phyloP scores from a whole-genome alignment of 495 filamentous ascomycete species.

The Penicillium soppii region DNA sequence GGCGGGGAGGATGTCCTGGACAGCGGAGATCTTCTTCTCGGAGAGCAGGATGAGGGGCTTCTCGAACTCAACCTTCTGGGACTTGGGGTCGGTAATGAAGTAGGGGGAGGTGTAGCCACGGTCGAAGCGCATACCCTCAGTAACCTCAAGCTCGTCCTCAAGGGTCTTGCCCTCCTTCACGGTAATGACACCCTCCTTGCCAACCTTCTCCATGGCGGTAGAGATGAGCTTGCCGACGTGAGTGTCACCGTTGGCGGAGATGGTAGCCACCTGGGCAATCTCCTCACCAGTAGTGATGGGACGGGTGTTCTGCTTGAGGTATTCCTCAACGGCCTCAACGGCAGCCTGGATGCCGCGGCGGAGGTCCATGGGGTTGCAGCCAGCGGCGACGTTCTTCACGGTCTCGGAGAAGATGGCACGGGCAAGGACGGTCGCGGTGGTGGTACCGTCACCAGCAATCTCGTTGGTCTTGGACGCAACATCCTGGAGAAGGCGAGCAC shows the following conservation, averaged over 20 bases:
- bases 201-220: slow-evolving; percentile 98
- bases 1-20: slow-evolving; percentile 97
- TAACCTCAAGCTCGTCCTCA: slow-evolving; percentile 96
- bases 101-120: slow-evolving; percentile 97
- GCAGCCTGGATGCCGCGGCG: slow-evolving; percentile 94
- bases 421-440: slow-evolving; percentile 93
- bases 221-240: slow-evolving; percentile 96
- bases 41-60: slow-evolving; percentile 97
- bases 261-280: slow-evolving; percentile 97
- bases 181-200: slow-evolving; percentile 99
- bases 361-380: slow-evolving; percentile 99
- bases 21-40: slow-evolving; percentile 99
- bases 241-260: slow-evolving; percentile 93
- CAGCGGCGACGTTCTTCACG: slow-evolving; percentile 98
- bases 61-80: slow-evolving; percentile 99
- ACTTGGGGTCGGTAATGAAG: slow-evolving; percentile 99
- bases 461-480: slow-evolving; percentile 99
- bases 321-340: slow-evolving; percentile 90
- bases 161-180: slow-evolving; percentile 99
- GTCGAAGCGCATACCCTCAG: slow-evolving; percentile 99
- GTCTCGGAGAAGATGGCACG: slow-evolving; percentile 99
- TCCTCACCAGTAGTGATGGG: slow-evolving; percentile 97
- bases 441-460: slow-evolving; percentile 96
- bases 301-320: slow-evolving; percentile 88
- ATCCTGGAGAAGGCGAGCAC: slow-evolving; percentile 93